These are phyloP conservation scores for Rhizomucor pusillus DNA, from an alignment of 371 early-diverging fungal species.

Conservation along the genomic window DNA sequence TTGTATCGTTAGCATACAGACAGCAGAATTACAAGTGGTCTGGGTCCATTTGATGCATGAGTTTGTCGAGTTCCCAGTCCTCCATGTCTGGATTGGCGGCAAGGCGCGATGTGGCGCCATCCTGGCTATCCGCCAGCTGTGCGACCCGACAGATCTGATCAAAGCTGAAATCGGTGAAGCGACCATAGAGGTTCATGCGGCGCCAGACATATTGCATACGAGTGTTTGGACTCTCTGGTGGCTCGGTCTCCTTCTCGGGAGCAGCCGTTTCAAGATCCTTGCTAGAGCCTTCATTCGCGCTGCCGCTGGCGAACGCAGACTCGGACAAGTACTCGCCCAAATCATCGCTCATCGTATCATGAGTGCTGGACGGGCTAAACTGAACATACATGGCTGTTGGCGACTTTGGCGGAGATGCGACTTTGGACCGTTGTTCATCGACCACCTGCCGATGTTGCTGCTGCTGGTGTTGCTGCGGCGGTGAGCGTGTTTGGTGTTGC, in stretches of 20 bases:
- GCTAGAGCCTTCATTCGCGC: slow-evolving; percentile 2
- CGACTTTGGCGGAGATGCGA: slow-evolving; percentile 5
- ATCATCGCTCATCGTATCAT: neutral
- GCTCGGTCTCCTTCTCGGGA: neutral
- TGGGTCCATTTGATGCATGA: slow-evolving; percentile 17
- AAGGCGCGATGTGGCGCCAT: neutral
- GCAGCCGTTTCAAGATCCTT: no score
- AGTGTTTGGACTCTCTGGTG: neutral
- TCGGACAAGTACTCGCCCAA: neutral
- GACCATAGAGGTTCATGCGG: slow-evolving; percentile 14
- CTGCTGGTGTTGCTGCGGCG: no score
- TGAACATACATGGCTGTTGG: slow-evolving; percentile 12
- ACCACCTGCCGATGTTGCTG: no score
- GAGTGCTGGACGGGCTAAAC: slow-evolving; percentile 12
- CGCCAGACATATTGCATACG: slow-evolving; percentile 13
- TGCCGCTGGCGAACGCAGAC: neutral
- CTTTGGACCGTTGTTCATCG: no score
- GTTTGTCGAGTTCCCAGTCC: slow-evolving; percentile 26
- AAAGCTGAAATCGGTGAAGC: slow-evolving; percentile 16
- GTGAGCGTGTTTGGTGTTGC: no score
- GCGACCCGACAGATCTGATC: slow-evolving; percentile 13
- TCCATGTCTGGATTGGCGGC: slow-evolving; percentile 10
- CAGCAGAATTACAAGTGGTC: slow-evolving; percentile 9
- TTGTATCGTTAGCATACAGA: no score
- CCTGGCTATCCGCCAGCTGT: slow-evolving; percentile 8